A percentile compares a stretch with the other conserved stretches of the same genome.
phyloP scores from a whole-genome alignment of 192 early-diverging fungal species.

The Irineochytrium annulatum region DNA sequence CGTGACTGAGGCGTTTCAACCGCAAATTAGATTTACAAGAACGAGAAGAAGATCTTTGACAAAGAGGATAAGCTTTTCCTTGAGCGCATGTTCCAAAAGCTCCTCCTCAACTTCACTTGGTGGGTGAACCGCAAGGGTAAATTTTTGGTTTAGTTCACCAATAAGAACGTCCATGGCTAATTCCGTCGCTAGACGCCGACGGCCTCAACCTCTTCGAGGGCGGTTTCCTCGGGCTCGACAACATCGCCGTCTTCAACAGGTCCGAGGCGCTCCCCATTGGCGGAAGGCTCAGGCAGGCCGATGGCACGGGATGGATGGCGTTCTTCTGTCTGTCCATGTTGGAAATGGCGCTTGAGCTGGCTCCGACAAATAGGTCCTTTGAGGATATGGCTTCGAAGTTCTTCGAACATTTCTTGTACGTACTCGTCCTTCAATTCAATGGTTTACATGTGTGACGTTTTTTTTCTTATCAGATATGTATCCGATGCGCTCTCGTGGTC shows the following conservation, averaged over 20 bases:
- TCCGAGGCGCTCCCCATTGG: conserved; percentile 43
- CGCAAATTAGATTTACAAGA: conserved; percentile 32
- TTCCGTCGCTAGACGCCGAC: no score
- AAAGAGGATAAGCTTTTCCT: conserved; percentile 21
- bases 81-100: conserved; percentile 36
- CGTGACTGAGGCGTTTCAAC: no score
- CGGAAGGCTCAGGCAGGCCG: conserved; percentile 42
- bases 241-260: conserved; percentile 56
- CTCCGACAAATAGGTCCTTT: conserved; percentile 21
- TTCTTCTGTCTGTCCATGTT: conserved; percentile 34
- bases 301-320: conserved; percentile 55
- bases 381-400: conserved; percentile 54
- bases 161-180: no score
- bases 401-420: conserved; percentile 56
- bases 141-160: no score
- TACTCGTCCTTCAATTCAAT: no score
- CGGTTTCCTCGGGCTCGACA: conserved; percentile 53
- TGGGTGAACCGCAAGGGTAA: conserved; percentile 58
- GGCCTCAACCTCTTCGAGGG: conserved; percentile 56
- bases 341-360: conserved; percentile 31
- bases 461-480: no score
- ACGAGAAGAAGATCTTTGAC: conserved; percentile 14
- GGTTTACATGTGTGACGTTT: no score
- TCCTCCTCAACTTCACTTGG: conserved; percentile 37
- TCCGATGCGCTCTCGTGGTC: conserved; percentile 53